Base-by-base conservation (phyloP, 148 eudicot genomes). In the Polygonum aviculare region DNA sequence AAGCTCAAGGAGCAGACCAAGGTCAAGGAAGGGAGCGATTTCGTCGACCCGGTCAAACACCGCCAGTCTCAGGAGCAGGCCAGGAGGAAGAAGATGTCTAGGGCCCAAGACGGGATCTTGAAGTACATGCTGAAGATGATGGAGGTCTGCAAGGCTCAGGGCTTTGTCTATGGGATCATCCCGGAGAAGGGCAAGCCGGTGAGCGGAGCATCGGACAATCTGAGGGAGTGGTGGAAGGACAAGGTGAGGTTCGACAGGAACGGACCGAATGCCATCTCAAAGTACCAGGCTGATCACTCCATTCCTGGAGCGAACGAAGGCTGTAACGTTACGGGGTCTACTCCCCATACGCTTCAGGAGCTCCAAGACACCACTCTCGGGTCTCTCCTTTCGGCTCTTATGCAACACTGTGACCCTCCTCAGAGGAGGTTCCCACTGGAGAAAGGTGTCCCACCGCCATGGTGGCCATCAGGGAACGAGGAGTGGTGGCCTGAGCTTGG, bases 171-270 rank as follows among this genome's bases (percentile, higher is more conserved):
- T 44, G 91, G 94, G 41, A 90, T 90, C 57, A 85, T 90, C 50
- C 94, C 91, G 0, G 94, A 90, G 80, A 90, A 86, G 70, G 94
- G 94, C 3, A 90, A 90, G 55, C 94, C 94, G 1, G 94, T 90
- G 55, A 85, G 84, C 26, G 94, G 94, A 12, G 86, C 94, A 18
- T 90, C 94, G 1, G 94, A 90, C 70, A 90, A 87, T 79, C 85
- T 89, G 15, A 81, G 93, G 2, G 93, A 87, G 81, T 87, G 93
- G 93, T 90, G 93, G 93, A 90, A 90, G 81, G 94, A 88, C 9
- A 88, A 85, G 63, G 94, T 90, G 2, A 69, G 88, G 67, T 90
- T 90, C 74, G 91, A 90, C 72, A 79, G 87, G 3, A 90, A 90
- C 22, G 94, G 88, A 19, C 94, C 94, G 5, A 88, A 87, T n/a